These are phyloP conservation scores for Apophysomyces elegans DNA, from an alignment of 371 early-diverging fungal genomes.

Conservation along the genomic window DNA sequence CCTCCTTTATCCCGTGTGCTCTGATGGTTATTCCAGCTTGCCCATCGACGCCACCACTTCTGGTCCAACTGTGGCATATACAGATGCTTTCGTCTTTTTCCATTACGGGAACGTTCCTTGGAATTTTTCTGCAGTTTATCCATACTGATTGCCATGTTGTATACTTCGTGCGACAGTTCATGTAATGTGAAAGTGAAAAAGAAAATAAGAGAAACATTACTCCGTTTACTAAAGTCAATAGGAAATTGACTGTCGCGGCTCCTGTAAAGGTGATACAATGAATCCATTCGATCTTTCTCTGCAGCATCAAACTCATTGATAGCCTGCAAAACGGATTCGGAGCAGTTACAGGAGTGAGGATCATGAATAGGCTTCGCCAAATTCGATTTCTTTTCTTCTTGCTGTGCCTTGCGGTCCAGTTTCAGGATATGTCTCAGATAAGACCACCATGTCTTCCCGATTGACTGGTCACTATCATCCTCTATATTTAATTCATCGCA, in stretches of 20 bases:
- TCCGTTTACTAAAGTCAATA: constrained; percentile 58
- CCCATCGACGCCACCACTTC: constrained; percentile 63
- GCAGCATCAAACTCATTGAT: constrained; percentile 19
- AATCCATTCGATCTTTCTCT: constrained; percentile 20
- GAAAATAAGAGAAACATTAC: constrained; percentile 66
- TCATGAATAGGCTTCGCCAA: constrained; percentile 11
- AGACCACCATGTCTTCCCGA: constrained; percentile 39
- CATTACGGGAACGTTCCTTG: constrained; percentile 29
- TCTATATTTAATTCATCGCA: constrained; percentile 52
- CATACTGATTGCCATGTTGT: constrained; percentile 46
- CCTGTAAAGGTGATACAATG: constrained; percentile 32
- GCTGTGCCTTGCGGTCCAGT: constrained; percentile 20
- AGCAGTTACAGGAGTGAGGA: constrained; percentile 17
- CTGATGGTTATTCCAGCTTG: constrained; percentile 45
- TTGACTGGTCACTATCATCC: constrained; percentile 48
- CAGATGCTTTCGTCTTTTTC: constrained; percentile 43
- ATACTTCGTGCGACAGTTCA: constrained; percentile 60
- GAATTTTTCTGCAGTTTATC: constrained; percentile 40
- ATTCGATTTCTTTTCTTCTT: constrained; percentile 1
- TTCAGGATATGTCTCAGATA: constrained; percentile 37
- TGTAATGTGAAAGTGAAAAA: constrained; percentile 67
- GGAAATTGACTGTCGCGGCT: constrained; percentile 39
- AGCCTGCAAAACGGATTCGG: constrained; percentile 9
- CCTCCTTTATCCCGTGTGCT: constrained; percentile 49
- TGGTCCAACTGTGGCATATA: constrained; percentile 63